phyloP scores from a whole-genome alignment of 169 alveolate genomes.

The Babesia gibsoni region DNA sequence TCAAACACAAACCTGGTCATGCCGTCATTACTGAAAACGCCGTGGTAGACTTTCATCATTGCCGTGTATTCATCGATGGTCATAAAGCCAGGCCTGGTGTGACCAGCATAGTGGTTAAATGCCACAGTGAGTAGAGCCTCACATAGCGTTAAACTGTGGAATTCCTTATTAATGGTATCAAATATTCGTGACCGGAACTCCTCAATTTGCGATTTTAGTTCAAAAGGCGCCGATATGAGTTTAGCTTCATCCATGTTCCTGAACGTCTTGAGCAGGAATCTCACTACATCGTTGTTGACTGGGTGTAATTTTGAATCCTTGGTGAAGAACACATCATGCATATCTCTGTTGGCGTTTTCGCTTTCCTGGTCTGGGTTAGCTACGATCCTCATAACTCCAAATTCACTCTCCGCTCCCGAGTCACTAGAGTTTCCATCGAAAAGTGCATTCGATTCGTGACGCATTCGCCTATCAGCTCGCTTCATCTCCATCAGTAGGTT shows the following conservation, averaged over 20 bases:
- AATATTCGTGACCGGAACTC: constrained; percentile 24
- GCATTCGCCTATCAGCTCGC: constrained; percentile 22
- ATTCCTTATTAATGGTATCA: constrained; percentile 13
- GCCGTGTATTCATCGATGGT: constrained; percentile 40
- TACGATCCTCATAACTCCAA: neutral
- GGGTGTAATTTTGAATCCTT: constrained; percentile 15
- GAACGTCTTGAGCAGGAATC: constrained; percentile 28
- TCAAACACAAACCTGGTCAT: constrained; percentile 65
- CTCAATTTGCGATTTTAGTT: constrained; percentile 24
- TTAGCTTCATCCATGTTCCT: constrained; percentile 13
- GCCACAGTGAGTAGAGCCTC: constrained; percentile 58
- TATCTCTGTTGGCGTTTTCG: neutral
- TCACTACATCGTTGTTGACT: constrained; percentile 16
- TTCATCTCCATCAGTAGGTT: constrained; percentile 38
- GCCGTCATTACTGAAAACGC: constrained; percentile 59
- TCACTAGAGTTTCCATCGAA: constrained; percentile 10
- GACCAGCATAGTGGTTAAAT: constrained; percentile 59
- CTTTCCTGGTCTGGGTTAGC: neutral
- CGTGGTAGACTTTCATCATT: constrained; percentile 38
- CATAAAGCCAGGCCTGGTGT: constrained; percentile 39
- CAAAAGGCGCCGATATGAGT: constrained; percentile 31
- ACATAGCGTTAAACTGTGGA: neutral
- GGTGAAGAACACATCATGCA: constrained; percentile 6
- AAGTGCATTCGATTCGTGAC: constrained; percentile 3
- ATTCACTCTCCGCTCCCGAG: constrained; percentile 14